A percentile compares a stretch with the other conserved stretches of the same genome.
These are phyloP conservation scores for Pseudomassariella vexata DNA, from an alignment of 2,329 filamentous ascomycete genomes.

Conservation along the genomic window DNA sequence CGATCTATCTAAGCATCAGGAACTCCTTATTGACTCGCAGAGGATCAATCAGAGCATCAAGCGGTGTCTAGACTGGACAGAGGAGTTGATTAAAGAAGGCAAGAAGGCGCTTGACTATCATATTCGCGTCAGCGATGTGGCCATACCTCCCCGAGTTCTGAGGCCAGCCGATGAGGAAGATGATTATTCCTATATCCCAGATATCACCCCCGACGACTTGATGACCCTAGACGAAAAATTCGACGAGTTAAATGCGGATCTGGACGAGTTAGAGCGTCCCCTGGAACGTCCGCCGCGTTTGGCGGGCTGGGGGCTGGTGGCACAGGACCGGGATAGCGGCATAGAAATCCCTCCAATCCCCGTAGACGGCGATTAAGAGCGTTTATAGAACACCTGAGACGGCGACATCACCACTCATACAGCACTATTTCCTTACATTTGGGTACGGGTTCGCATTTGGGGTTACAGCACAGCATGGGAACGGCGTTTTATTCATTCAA, in stretches of 20 bases:
- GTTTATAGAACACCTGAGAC: no score
- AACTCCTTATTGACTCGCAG: slow-evolving; percentile 82
- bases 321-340: slow-evolving; percentile 47
- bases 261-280: slow-evolving; percentile 19
- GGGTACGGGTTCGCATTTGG: no score
- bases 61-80: slow-evolving; percentile 82
- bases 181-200: slow-evolving; percentile 18
- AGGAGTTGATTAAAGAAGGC: slow-evolving; percentile 83
- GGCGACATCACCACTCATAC: no score
- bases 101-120: slow-evolving; percentile 81
- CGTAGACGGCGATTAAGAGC: no score
- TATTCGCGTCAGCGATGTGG: slow-evolving; percentile 72
- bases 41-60: slow-evolving; percentile 94
- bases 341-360: slow-evolving; percentile 44
- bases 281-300: slow-evolving; percentile 12
- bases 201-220: slow-evolving; percentile 3
- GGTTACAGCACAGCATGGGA: no score
- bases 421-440: no score
- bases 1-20: slow-evolving; percentile 83
- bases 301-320: slow-evolving; percentile 20
- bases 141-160: slow-evolving; percentile 68
- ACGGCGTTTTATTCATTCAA: no score
- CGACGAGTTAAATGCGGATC: no score
- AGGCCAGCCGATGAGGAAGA: slow-evolving; percentile 57
- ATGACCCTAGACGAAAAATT: slow-evolving; percentile 51